Evolutionary conservation across 305 asterid species (phyloP).

Genomic region (Salvia sclarea): DNA sequence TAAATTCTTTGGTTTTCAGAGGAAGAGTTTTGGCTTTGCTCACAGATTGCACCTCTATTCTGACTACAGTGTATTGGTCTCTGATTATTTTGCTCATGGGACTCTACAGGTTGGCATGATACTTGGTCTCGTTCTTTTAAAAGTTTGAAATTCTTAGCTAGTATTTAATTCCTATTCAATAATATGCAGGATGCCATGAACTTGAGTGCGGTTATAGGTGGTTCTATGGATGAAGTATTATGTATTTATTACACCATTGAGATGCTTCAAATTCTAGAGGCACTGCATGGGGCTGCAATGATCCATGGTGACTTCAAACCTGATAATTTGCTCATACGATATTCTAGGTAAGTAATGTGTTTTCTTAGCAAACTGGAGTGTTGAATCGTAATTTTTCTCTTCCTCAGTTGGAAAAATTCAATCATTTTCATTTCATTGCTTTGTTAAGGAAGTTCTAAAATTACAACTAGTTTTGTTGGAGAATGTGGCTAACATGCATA

Average conservation of each 20-base stretch:
- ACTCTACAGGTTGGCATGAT: slow-evolving; percentile 83
- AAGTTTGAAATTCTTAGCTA: slow-evolving; percentile 11
- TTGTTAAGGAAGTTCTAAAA: neutral
- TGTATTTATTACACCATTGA: slow-evolving; percentile 90
- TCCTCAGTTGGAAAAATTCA: neutral
- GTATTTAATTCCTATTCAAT: slow-evolving; percentile 26
- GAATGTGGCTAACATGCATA: neutral
- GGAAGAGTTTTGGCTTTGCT: slow-evolving; percentile 80
- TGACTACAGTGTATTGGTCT: slow-evolving; percentile 87
- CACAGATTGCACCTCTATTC: slow-evolving; percentile 84
- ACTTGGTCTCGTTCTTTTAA: slow-evolving; percentile 10
- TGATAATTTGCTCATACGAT: slow-evolving; percentile 85
- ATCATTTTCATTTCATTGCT: neutral
- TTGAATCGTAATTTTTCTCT: slow-evolving; percentile 14
- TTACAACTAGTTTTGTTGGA: neutral
- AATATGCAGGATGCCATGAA: slow-evolving; percentile 84
- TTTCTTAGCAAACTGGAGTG: slow-evolving; percentile 1
- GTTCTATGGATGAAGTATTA: slow-evolving; percentile 81
- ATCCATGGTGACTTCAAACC: slow-evolving; percentile 97
- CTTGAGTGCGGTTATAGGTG: slow-evolving; percentile 58
- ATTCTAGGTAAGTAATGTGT: slow-evolving; percentile 68
- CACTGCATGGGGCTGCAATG: slow-evolving; percentile 61
- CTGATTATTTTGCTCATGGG: slow-evolving; percentile 76
- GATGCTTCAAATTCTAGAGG: slow-evolving; percentile 86
- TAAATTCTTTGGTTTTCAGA: slow-evolving; percentile 48